phyloP scores from a whole-genome alignment of 768 basidiomycete species.

The Boletus subparvulus region DNA sequence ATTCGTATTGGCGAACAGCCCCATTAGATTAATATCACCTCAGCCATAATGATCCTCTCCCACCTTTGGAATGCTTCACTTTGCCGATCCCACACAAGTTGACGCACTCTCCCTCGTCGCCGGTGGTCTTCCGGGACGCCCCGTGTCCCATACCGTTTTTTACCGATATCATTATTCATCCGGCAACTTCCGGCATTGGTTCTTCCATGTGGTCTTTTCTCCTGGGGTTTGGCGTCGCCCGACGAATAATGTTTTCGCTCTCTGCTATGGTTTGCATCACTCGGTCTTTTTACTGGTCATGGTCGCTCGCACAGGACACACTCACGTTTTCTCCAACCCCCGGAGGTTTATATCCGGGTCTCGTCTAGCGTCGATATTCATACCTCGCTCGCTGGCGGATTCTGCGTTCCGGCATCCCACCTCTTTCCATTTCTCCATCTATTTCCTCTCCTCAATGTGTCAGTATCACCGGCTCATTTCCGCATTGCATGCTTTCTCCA shows the following conservation, averaged over 20 bases:
- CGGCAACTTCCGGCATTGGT: slow-evolving; percentile 38
- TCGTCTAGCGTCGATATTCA: slow-evolving; percentile 43
- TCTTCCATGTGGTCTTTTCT: slow-evolving; percentile 28
- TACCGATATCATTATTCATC: slow-evolving; percentile 43
- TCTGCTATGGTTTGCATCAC: slow-evolving; percentile 29
- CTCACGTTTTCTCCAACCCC: slow-evolving; percentile 19
- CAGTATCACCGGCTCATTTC: slow-evolving; percentile 41
- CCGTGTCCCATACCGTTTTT: slow-evolving; percentile 27
- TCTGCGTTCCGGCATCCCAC: slow-evolving; percentile 21
- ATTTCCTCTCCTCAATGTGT: slow-evolving; percentile 39
- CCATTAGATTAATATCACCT: slow-evolving; percentile 39
- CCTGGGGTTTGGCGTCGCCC: slow-evolving; percentile 32
- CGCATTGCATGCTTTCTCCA: slow-evolving; percentile 43
- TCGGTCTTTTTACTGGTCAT: slow-evolving; percentile 34
- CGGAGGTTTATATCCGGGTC: slow-evolving; percentile 32
- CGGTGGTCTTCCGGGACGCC: slow-evolving; percentile 21
- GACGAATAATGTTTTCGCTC: slow-evolving; percentile 31
- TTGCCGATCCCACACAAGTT: slow-evolving; percentile 5
- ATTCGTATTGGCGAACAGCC: slow-evolving; percentile 38
- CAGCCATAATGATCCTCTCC: slow-evolving; percentile 27
- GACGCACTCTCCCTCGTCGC: slow-evolving; percentile 7
- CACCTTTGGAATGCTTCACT: slow-evolving; percentile 30
- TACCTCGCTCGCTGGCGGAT: slow-evolving; percentile 41
- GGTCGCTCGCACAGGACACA: slow-evolving; percentile 41
- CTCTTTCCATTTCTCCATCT: slow-evolving; percentile 25